phyloP scores from a whole-genome alignment of 176 grass and related monocot genomes.

The Paspalum vaginatum region DNA sequence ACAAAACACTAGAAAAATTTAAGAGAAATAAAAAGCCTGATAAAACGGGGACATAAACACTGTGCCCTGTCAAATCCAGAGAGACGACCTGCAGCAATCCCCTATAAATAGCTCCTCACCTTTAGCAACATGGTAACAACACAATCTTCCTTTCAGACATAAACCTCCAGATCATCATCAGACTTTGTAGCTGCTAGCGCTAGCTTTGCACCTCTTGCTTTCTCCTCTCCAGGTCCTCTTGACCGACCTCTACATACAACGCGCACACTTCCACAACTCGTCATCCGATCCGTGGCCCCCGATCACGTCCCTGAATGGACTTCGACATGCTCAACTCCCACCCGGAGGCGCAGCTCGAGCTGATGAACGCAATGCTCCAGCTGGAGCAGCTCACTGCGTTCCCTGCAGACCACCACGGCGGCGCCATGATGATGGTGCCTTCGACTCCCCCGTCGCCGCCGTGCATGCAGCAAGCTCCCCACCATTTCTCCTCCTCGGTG shows the following conservation, averaged over 20 bases:
- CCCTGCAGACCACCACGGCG: slow-evolving; percentile 32
- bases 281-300: not conserved
- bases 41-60: slow-evolving; percentile 26
- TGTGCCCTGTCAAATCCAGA: slow-evolving; percentile 46
- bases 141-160: slow-evolving; percentile 32
- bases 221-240: not conserved
- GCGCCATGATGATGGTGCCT: slow-evolving; percentile 37
- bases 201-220: slow-evolving; percentile 8
- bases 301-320: slow-evolving; percentile 51
- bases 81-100: slow-evolving; percentile 25
- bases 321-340: slow-evolving; percentile 64
- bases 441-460: slow-evolving; percentile 44
- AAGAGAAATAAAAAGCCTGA: slow-evolving; percentile 1
- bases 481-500: slow-evolving; percentile 24
- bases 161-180: slow-evolving; percentile 14
- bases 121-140: slow-evolving; percentile 33
- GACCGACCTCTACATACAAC: not conserved
- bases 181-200: slow-evolving; percentile 28
- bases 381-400: slow-evolving; percentile 57
- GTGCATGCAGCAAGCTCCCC: slow-evolving; percentile 15
- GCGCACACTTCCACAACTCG: too few relatives aligned
- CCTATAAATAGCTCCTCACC: slow-evolving; percentile 68
- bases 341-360: slow-evolving; percentile 75
- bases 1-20: not conserved
- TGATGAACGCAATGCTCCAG: slow-evolving; percentile 87